A percentile compares a stretch with the other conserved stretches of the same genome.
phyloP scores from a whole-genome alignment of 1,284 basidiomycete species.

The Moesziomyces antarcticus region DNA sequence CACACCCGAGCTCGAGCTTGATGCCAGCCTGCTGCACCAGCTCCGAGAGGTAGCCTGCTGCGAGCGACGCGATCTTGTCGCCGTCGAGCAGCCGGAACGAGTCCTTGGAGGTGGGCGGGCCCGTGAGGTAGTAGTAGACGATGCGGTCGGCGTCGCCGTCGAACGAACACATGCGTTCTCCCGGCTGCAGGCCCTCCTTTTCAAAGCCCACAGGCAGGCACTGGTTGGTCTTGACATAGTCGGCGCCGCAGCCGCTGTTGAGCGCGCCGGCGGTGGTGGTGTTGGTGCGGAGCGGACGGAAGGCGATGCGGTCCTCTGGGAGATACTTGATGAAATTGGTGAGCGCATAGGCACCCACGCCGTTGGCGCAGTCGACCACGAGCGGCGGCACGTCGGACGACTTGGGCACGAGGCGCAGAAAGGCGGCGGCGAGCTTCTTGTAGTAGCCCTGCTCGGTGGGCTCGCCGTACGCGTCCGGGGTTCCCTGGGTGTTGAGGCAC shows the following conservation, averaged over 20 bases:
- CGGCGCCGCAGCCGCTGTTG: constrained; percentile 88
- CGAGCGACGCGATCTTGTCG: constrained; percentile 96
- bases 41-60: constrained; percentile 91
- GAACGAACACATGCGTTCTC: constrained; percentile 87
- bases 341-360: constrained; percentile 80
- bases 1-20: constrained; percentile 72
- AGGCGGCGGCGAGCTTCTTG: constrained; percentile 84
- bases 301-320: constrained; percentile 47
- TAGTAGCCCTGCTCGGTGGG: constrained; percentile 89
- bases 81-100: constrained; percentile 94
- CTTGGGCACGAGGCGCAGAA: constrained; percentile 78
- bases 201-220: constrained; percentile 61
- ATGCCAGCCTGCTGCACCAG: constrained; percentile 74
- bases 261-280: constrained; percentile 78
- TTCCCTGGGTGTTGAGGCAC: constrained; percentile 84
- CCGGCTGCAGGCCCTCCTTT: constrained; percentile 64
- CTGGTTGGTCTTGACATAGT: constrained; percentile 88
- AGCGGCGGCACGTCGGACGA: constrained; percentile 71
- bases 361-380: constrained; percentile 95
- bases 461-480: constrained; percentile 79
- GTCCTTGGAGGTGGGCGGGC: constrained; percentile 73
- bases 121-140: constrained; percentile 83
- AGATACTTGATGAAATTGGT: constrained; percentile 57
- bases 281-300: constrained; percentile 55
- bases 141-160: constrained; percentile 98